Conservation (phyloP, 129 eudicot species). For the Mikania micrantha region DNA sequence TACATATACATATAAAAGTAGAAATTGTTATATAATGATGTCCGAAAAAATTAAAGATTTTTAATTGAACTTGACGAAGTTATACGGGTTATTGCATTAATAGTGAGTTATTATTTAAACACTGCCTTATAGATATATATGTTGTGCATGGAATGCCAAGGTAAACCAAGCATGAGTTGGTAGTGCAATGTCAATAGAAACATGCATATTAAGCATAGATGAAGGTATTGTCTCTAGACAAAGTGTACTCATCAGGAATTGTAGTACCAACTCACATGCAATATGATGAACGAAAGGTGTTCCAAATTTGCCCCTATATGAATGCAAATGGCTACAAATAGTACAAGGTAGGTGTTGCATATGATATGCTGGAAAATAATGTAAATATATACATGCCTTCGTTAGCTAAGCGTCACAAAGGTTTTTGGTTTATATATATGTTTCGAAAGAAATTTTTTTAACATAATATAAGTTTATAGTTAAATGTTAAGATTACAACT, state of each 20-base stretch:
- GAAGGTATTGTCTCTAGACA: conserved; percentile 32
- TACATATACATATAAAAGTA: too few relatives aligned
- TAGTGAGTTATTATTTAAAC: too few relatives aligned
- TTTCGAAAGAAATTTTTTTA: too few relatives aligned
- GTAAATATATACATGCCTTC: conserved; percentile 21
- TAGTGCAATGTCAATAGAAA: conserved; percentile 17
- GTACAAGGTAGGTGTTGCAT: conserved; percentile 39
- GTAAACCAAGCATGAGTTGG: conserved; percentile 29
- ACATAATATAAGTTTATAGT: too few relatives aligned
- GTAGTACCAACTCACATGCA: conserved; percentile 36
- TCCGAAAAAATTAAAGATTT: too few relatives aligned
- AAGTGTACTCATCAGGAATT: conserved; percentile 20
- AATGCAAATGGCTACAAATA: conserved; percentile 27
- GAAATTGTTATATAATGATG: too few relatives aligned
- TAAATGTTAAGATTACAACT: too few relatives aligned
- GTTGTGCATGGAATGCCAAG: conserved; percentile 23
- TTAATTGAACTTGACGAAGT: too few relatives aligned
- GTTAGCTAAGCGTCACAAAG: too few relatives aligned
- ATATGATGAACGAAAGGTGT: conserved; percentile 22
- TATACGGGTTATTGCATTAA: too few relatives aligned
- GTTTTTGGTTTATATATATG: too few relatives aligned
- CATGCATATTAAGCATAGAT: conserved; percentile 24
- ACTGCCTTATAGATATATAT: neutral
- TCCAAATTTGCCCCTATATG: conserved; percentile 35
- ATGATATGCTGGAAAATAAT: conserved; percentile 31